Base-by-base conservation (phyloP, 208 protist genomes). In the Crithidia expoeki region DNA sequence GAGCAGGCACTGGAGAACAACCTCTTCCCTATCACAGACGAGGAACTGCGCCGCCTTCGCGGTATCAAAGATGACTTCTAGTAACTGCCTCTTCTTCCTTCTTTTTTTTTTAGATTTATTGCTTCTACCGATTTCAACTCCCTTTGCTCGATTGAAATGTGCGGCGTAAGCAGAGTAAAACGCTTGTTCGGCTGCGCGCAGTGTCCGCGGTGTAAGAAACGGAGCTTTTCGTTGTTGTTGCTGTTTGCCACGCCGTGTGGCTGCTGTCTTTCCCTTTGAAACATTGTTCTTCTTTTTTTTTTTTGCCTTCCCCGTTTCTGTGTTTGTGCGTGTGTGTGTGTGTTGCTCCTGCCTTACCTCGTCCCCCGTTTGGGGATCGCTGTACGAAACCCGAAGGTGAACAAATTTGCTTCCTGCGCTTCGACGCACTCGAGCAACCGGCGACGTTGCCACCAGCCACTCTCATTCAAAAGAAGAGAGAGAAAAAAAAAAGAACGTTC, bases 11-110 rank as follows among this genome's bases (percentile, higher is more conserved):
- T 96, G 6, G 69, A 86, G 47, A 69, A 76, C 25, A 90, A 88
- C 66, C 73, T 72, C 27, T 66, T 95, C 21, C 90, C 90, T 1
- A 80, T 95, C 27, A 95, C 90, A 0, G 90, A 93, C 36, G 84
- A 88, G 60, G 86, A 94, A 73, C 68, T 95, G 68, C 85, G 80
- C 19, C 80, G 76, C 21, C 81, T 95, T 4, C 84, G 86, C 36
- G 30, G 60, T 67, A 30, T 64, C 30, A 67, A 65, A 34, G 83
- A 85, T 0, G 76, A 85, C 36, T 14, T 80, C 21, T 81, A 84
- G 25, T n/a, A n/a, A n/a, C n/a, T n/a, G n/a, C n/a, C n/a, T n/a
- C n/a, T n/a, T n/a, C n/a, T n/a, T n/a, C n/a, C 14, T 19, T 52
- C 5, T 23, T n/a, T n/a, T 17, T 47, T 9, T n/a, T 21, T 47